Conservation (phyloP, 2,329 filamentous ascomycete genomes). For the Salinomyces thailandicus region DNA sequence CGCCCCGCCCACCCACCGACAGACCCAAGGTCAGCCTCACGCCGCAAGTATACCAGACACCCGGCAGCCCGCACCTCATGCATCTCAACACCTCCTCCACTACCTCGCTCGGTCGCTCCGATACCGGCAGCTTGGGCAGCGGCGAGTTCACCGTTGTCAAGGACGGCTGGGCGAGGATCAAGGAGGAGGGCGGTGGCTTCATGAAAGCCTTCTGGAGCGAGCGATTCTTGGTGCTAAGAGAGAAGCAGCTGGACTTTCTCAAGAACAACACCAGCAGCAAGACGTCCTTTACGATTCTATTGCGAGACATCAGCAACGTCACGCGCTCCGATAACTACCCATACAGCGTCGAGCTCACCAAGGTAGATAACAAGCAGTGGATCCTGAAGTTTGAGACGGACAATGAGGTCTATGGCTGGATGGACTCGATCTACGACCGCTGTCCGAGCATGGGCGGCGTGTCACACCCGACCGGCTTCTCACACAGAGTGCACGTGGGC, state of each 20-base stretch:
- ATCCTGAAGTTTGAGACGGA: slow-evolving; percentile 92
- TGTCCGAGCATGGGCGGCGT: slow-evolving; percentile 97
- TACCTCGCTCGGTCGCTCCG: slow-evolving; percentile 31
- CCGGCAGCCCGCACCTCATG: slow-evolving; percentile 55
- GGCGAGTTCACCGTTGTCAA: slow-evolving; percentile 34
- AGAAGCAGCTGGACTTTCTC: slow-evolving; percentile 87
- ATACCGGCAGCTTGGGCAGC: slow-evolving; percentile 28
- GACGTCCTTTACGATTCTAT: slow-evolving; percentile 69
- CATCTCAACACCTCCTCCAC: slow-evolving; percentile 26
- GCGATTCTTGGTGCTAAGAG: slow-evolving; percentile 82
- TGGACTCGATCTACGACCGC: slow-evolving; percentile 92
- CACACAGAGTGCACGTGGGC: slow-evolving; percentile 90
- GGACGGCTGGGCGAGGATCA: slow-evolving; percentile 71
- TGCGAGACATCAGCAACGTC: slow-evolving; percentile 83
- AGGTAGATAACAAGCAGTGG: slow-evolving; percentile 74
- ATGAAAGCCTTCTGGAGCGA: slow-evolving; percentile 61
- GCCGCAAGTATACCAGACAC: slow-evolving; percentile 58
- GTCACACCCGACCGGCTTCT: slow-evolving; percentile 97
- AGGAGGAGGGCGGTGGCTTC: slow-evolving; percentile 72
- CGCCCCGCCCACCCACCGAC: slow-evolving; percentile 78
- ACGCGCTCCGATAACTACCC: slow-evolving; percentile 83
- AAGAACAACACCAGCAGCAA: slow-evolving; percentile 77
- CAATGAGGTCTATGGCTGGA: slow-evolving; percentile 97
- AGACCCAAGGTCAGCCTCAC: slow-evolving; percentile 66
- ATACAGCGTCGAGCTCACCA: slow-evolving; percentile 88